Evolutionary conservation across 2,329 filamentous ascomycete genomes (phyloP), one percentile per base, ranked within the genome.

Genomic region (Trichoderma asperellum): DNA sequence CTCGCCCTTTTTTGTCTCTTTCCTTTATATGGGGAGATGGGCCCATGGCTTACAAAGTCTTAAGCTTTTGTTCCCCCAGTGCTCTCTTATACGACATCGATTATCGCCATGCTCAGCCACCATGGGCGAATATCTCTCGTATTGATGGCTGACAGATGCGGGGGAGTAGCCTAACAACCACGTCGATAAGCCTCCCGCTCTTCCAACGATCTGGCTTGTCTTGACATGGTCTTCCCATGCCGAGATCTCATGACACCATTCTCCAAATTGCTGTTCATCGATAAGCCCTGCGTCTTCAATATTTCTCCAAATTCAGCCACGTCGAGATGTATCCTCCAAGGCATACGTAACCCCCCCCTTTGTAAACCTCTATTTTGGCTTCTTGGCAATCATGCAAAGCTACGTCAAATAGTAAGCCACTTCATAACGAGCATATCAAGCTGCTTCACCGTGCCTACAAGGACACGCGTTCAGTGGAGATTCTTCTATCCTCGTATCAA

Each of bases 381-480:
- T 37, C 35, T 21, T 27, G 10, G 10, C 32, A 49, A 14, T 10
- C 60, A 59, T 40, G n/a, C 57, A 29, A 66, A 66, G 63, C 53
- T 49, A 58, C 53, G 49, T 55, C 60, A 64, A 64, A 27, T 24
- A 43, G 27, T 10, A 27, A 55, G 14, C n/a, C 40, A 18, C 24
- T 43, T 18, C 24, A 55, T 2, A 40, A 14, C 37, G 14, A 43
- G 29, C 34, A 18, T 53, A 29, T 47, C 21, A 7, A 56, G 18
- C 63, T 49, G 47, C 47, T 49, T 66, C 40, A 24, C 63, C 53
- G 27, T 34, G 21, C n/a, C 32, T 35, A 35, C 37, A 29, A 58
- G 55, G 63, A 40, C 55, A 55, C 63, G 63, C 55, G 63, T 37
- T 56, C 63, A 52, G 63, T 59, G 63, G 63, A 52, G 63, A 21